Conservation (phyloP, 129 eudicot genomes). For the Ambrosia trifida region DNA sequence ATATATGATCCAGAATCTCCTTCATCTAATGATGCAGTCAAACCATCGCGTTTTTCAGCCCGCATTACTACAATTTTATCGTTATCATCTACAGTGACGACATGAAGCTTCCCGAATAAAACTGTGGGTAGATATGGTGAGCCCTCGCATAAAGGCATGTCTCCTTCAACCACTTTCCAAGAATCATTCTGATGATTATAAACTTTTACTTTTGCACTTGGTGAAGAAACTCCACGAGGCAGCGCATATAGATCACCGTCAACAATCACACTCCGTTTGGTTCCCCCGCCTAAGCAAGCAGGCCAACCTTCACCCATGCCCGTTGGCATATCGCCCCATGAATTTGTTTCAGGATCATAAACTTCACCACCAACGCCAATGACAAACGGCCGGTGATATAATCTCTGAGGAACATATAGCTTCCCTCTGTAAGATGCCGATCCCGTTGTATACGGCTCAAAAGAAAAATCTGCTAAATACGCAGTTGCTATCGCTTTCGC, state of each 20-base stretch:
- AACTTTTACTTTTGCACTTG: constrained; percentile 72
- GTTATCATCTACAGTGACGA: constrained; percentile 70
- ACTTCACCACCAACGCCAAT: constrained; percentile 99
- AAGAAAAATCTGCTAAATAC: constrained; percentile 70
- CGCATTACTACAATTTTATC: constrained; percentile 73
- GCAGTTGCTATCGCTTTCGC: constrained; percentile 93
- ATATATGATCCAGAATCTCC: constrained; percentile 39
- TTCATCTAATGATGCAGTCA: constrained; percentile 28
- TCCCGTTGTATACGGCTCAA: constrained; percentile 92
- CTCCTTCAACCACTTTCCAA: constrained; percentile 84
- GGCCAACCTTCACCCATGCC: constrained; percentile 99
- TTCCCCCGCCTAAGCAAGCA: constrained; percentile 78
- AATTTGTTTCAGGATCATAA: constrained; percentile 79
- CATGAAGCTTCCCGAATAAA: constrained; percentile 78
- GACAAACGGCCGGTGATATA: constrained; percentile 32
- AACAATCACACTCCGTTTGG: constrained; percentile 85
- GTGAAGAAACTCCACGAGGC: constrained; percentile 70
- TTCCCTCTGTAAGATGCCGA: constrained; percentile 86
- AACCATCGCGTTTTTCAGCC: constrained; percentile 45
- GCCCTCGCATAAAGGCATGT: constrained; percentile 77
- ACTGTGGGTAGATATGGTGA: constrained; percentile 82
- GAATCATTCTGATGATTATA: constrained; percentile 71
- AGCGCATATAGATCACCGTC: constrained; percentile 82
- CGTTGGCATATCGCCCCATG: constrained; percentile 93
- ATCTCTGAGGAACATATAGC: constrained; percentile 86